These are phyloP conservation scores for Ceratocystis variospora DNA, from an alignment of 2,329 filamentous ascomycete genomes.

Conservation along the genomic window DNA sequence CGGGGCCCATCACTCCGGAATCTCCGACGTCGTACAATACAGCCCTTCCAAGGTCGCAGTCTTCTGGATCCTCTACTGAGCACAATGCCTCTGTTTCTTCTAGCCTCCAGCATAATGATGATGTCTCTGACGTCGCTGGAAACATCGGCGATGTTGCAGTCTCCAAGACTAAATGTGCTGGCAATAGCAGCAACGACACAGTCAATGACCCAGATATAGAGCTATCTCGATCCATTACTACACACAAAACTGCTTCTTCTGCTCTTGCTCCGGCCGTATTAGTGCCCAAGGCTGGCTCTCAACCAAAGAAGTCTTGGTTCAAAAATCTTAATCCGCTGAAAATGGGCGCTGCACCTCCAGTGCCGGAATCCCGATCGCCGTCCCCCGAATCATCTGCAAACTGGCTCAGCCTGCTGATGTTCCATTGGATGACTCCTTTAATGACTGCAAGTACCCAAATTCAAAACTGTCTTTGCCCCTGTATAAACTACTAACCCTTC, in stretches of 20 bases:
- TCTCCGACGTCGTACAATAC: neutral
- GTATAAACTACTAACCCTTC: slow-evolving; percentile 2
- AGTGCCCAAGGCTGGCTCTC: neutral
- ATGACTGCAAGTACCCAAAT: slow-evolving; percentile 50
- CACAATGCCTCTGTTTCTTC: neutral
- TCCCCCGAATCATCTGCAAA: slow-evolving; percentile 60
- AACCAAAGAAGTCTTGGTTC: slow-evolving; percentile 39
- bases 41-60: neutral
- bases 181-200: neutral
- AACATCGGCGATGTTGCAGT: neutral
- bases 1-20: slow-evolving; percentile 14
- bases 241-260: neutral
- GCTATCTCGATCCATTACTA: neutral
- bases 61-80: neutral
- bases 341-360: slow-evolving; percentile 43
- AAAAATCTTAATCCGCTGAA: slow-evolving; percentile 46
- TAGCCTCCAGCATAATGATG: neutral
- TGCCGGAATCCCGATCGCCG: slow-evolving; percentile 38
- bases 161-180: neutral
- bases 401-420: slow-evolving; percentile 63
- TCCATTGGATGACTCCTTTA: slow-evolving; percentile 79
- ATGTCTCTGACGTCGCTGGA: neutral
- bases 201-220: neutral
- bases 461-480: neutral
- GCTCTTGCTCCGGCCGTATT: neutral